Conservation (phyloP, 2,329 filamentous ascomycete species). For the Fragosphaeria purpurea region DNA sequence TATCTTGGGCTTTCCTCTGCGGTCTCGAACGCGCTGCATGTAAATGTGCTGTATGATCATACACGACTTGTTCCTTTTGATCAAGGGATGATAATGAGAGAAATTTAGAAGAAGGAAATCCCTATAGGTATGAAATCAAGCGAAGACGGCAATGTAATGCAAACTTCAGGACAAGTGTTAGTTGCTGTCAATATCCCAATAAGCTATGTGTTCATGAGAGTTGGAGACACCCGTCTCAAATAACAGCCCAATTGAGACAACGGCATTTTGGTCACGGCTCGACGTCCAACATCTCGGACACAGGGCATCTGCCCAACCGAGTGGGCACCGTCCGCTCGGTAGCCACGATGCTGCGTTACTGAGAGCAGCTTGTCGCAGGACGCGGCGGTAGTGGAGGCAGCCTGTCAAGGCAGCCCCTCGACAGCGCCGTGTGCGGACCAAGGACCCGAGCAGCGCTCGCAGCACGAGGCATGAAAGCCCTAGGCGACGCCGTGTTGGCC, state of each 20-base stretch:
- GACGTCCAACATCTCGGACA: conserved; percentile 84
- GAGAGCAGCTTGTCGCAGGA: conserved; percentile 66
- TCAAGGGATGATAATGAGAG: no score
- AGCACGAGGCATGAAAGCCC: conserved; percentile 52
- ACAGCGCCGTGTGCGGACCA: conserved; percentile 63
- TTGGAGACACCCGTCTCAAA: no score
- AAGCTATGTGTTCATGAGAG: no score
- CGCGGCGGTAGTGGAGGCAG: conserved; percentile 64
- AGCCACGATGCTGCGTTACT: conserved; percentile 95
- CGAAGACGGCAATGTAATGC: no score
- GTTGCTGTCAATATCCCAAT: no score
- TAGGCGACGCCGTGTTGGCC: conserved; percentile 66
- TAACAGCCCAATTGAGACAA: conserved; percentile 22
- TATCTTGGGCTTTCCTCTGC: no score
- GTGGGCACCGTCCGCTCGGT: conserved; percentile 83
- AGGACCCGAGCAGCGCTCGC: conserved; percentile 71
- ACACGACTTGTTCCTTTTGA: no score
- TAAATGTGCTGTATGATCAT: no score
- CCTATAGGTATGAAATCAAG: no score
- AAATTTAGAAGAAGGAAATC: no score
- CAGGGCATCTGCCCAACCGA: conserved; percentile 79
- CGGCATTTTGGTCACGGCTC: conserved; percentile 91
- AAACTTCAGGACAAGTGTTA: no score
- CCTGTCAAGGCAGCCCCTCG: conserved; percentile 70
- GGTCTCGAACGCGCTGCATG: no score